Conservation (phyloP, 1,139 yeast species). For the Pichia sp. region DNA sequence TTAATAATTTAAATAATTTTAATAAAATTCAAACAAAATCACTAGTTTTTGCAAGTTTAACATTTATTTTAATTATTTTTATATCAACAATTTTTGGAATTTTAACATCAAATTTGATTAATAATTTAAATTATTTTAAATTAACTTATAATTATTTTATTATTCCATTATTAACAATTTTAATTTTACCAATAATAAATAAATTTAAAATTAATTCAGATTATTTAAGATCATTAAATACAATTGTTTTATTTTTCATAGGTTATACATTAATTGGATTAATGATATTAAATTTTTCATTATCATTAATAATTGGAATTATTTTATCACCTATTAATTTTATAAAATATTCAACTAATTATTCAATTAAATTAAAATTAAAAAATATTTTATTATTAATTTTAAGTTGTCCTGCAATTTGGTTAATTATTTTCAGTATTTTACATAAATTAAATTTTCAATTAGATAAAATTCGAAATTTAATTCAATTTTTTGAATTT, state of each 20-base stretch:
- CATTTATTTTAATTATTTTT: slow-evolving; percentile 14
- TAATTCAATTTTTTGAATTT: slow-evolving; percentile 25
- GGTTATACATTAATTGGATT: slow-evolving; percentile 69
- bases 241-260: slow-evolving; percentile 38
- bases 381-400: slow-evolving; percentile 22
- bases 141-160: slow-evolving; percentile 9
- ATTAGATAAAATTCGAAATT: slow-evolving; percentile 25
- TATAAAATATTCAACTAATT: slow-evolving; percentile 37
- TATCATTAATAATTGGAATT: slow-evolving; percentile 66
- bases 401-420: slow-evolving; percentile 27
- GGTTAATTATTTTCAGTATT: slow-evolving; percentile 25
- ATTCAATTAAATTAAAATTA: not conserved
- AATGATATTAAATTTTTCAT: slow-evolving; percentile 76
- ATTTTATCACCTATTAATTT: slow-evolving; percentile 67
- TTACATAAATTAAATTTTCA: slow-evolving; percentile 20
- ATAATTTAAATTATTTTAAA: slow-evolving; percentile 2
- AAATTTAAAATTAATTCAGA: slow-evolving; percentile 15
- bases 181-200: slow-evolving; percentile 9
- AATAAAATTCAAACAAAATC: slow-evolving; percentile 15
- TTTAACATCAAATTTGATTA: slow-evolving; percentile 7
- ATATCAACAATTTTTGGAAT: slow-evolving; percentile 18
- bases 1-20: slow-evolving; percentile 13
- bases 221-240: slow-evolving; percentile 35
- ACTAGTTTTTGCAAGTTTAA: slow-evolving; percentile 19
- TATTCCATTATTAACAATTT: slow-evolving; percentile 2